Conservation (phyloP, 805 yeast genomes). For the Candida sphagnicola region DNA sequence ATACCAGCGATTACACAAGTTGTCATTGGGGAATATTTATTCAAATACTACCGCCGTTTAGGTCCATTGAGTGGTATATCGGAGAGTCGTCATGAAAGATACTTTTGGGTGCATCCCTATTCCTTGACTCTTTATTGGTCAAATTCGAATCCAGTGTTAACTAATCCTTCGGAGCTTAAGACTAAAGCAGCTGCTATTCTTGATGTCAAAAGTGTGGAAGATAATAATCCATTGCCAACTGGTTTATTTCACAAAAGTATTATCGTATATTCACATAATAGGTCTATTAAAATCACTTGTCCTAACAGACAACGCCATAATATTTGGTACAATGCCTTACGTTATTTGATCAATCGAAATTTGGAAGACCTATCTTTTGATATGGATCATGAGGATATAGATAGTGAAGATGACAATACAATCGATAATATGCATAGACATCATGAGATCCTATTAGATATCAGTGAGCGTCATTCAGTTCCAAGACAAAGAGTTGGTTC, state of each 20-base stretch:
- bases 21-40: slow-evolving; percentile 86
- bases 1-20: slow-evolving; percentile 88
- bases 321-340: slow-evolving; percentile 83
- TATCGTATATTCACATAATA: slow-evolving; percentile 63
- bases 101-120: slow-evolving; percentile 96
- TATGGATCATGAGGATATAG: slow-evolving; percentile 24
- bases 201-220: slow-evolving; percentile 75
- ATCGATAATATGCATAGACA: slow-evolving; percentile 11
- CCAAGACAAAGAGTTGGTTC: slow-evolving; percentile 14
- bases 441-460: slow-evolving; percentile 14
- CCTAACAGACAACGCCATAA: slow-evolving; percentile 84
- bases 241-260: slow-evolving; percentile 86
- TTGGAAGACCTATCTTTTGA: slow-evolving; percentile 54
- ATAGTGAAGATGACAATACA: slow-evolving; percentile 12
- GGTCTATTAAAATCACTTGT: slow-evolving; percentile 76
- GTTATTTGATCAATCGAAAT: slow-evolving; percentile 66
- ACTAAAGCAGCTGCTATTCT: slow-evolving; percentile 79
- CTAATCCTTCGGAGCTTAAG: slow-evolving; percentile 60
- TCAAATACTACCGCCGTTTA: slow-evolving; percentile 76
- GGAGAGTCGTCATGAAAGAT: slow-evolving; percentile 83
- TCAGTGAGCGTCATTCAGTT: slow-evolving; percentile 19
- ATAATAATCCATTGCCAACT: slow-evolving; percentile 82
- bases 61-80: slow-evolving; percentile 73
- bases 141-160: slow-evolving; percentile 67
- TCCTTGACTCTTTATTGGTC: slow-evolving; percentile 91